Conservation (phyloP, 139 green algal genomes). For the Volvox reticuliferus region DNA sequence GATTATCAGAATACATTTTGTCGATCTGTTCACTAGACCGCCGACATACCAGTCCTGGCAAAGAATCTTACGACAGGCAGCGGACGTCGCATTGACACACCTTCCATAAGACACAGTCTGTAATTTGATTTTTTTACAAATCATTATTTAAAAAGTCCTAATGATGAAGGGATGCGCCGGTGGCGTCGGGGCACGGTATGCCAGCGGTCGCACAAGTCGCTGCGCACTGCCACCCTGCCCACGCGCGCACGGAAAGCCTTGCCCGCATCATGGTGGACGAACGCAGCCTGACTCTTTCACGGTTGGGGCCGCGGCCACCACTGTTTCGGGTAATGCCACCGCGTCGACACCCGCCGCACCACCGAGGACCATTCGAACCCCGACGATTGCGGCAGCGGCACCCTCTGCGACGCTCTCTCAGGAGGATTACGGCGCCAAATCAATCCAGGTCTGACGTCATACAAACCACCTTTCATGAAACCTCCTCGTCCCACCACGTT, state of each 20-base stretch:
- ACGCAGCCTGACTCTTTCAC: neutral
- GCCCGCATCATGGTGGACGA: neutral
- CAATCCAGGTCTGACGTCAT: slow-evolving; percentile 20
- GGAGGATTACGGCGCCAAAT: slow-evolving; percentile 38
- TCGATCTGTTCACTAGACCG: neutral
- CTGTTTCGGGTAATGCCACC: too few species aligned
- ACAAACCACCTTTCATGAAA: neutral
- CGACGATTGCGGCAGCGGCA: neutral
- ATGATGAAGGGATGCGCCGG: neutral
- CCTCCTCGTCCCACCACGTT: neutral
- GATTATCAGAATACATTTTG: too few species aligned
- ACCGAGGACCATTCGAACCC: neutral
- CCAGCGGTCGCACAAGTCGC: neutral
- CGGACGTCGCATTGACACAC: neutral
- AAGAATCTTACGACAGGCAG: neutral
- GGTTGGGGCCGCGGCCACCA: neutral
- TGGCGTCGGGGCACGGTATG: neutral
- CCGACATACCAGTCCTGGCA: neutral
- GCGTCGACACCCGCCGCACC: neutral
- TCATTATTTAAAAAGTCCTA: neutral
- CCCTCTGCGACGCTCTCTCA: slow-evolving; percentile 2
- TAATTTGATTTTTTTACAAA: neutral
- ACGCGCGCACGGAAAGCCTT: neutral
- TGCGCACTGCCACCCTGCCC: neutral
- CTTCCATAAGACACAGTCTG: neutral